Percentiles rank a stretch among this genome's conserved stretches.
Conservation (phyloP, 2,329 filamentous ascomycete genomes). For the Pseudogymnoascus sp. region DNA sequence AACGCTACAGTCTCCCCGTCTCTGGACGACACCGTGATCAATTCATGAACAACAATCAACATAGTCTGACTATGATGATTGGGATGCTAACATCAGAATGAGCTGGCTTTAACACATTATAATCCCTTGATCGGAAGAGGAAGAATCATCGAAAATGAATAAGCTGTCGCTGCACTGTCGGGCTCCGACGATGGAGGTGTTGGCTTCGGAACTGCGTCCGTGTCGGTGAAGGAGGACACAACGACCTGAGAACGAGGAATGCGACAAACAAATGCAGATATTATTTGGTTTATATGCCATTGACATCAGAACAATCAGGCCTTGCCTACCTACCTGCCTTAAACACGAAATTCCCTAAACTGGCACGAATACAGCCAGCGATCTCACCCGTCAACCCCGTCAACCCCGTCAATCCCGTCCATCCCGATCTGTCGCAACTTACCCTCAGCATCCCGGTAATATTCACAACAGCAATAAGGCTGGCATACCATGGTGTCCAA, state of each 20-base stretch:
- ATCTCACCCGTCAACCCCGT: neutral
- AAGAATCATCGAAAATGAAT: neutral
- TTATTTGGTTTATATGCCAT: constrained; percentile 3
- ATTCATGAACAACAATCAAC: constrained; percentile 3
- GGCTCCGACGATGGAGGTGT: neutral
- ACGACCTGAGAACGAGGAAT: neutral
- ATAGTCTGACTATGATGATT: neutral
- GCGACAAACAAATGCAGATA: neutral
- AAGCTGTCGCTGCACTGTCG: neutral
- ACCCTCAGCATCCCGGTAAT: neutral
- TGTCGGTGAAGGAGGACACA: neutral
- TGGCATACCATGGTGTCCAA: neutral
- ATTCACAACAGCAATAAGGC: neutral
- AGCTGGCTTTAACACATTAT: neutral
- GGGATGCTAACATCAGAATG: neutral
- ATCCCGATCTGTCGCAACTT: neutral
- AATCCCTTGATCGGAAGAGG: neutral
- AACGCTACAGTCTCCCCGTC: neutral
- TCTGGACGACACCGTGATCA: neutral
- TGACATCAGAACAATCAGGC: neutral
- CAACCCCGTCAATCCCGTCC: neutral
- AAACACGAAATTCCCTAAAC: neutral
- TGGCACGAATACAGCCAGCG: neutral
- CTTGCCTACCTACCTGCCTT: neutral
- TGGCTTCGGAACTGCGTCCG: neutral